A percentile compares a stretch with the other conserved stretches of the same genome.
phyloP scores from a whole-genome alignment of 768 basidiomycete genomes.

The Auriscalpium vulgare region DNA sequence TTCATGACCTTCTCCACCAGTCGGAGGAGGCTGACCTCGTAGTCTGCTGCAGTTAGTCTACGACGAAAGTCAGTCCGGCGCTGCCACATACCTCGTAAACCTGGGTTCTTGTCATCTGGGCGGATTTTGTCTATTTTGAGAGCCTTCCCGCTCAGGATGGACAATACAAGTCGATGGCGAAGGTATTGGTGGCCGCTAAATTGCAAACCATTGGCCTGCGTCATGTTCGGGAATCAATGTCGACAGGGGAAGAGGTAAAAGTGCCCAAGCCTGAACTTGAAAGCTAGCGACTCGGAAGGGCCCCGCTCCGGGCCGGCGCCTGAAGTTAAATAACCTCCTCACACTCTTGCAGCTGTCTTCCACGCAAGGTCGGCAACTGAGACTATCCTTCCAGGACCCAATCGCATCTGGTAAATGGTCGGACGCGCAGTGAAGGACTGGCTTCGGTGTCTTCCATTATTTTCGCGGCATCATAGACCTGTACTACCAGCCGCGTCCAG shows the following conservation, averaged over 20 bases:
- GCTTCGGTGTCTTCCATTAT: too few relatives aligned
- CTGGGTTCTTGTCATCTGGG: constrained; percentile 88
- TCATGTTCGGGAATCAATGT: constrained; percentile 25
- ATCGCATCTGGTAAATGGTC: too few relatives aligned
- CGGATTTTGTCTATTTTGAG: constrained; percentile 85
- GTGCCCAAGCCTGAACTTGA: too few relatives aligned
- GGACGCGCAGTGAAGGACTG: too few relatives aligned
- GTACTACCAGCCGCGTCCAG: too few relatives aligned
- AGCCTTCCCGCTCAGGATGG: constrained; percentile 79
- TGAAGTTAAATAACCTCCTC: too few relatives aligned
- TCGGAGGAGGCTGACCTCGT: constrained; percentile 84
- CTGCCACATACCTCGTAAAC: constrained; percentile 62
- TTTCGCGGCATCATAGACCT: too few relatives aligned
- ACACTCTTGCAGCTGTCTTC: too few relatives aligned
- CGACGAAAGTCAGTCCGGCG: neutral
- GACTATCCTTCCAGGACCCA: too few relatives aligned
- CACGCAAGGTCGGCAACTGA: too few relatives aligned
- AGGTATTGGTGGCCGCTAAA: constrained; percentile 81
- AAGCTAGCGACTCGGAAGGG: too few relatives aligned
- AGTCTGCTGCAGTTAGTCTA: constrained; percentile 44
- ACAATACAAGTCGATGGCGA: constrained; percentile 79
- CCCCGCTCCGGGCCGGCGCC: too few relatives aligned
- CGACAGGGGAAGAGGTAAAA: neutral
- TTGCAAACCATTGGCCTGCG: constrained; percentile 36
- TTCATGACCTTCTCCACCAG: constrained; percentile 88